Evolutionary conservation across 192 early-diverging fungal species (phyloP), one percentile per base, ranked within the genome.

Genomic region (Paraglomus occultum): DNA sequence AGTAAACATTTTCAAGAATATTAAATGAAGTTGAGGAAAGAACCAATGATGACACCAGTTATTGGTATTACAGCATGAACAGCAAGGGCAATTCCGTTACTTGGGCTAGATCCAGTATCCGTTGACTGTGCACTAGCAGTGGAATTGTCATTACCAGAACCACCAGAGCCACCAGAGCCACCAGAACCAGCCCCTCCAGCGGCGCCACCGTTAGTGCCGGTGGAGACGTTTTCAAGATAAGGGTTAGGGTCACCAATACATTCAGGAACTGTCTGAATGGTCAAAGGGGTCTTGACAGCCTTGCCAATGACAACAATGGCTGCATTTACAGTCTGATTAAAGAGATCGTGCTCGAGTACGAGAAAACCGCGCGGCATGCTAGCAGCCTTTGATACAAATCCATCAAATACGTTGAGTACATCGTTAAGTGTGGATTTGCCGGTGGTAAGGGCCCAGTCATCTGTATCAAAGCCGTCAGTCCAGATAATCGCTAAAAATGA

Each of bases 271-370:
- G 76, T 70, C 48, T 64, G 43, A 64, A 77, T 77, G 9, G 20
- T 69, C 43, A 77, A 42, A 40, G 48, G 53, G 7, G 52, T 12
- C 45, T 65, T 74, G 1, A 66, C 73, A 43, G 74, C 23, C 5
- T 60, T 70, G n/a, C 72, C 39, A 39, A 77, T 57, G 14, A 73
- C 65, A 11, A 47, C 23, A 14, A 78, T 69, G 14, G 84, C 74
- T 22, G 80, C 80, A 47, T 80, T 71, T 11, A 86, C 82, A 53
- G 81, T 79, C 43, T 71, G 59, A 31, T 54, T 43, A 52, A 77
- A 81, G 7, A 86, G 75, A 67, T 86, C 84, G 51, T 86, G 84
- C 64, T 83, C 74, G 4, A 86, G 70, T 42, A 76, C 73, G 43
- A 84, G 68, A 67, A 78, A 78, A 49, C 84, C 84, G 7, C 61